Percentiles rank a stretch among this genome's conserved stretches.
phyloP scores from a whole-genome alignment of 306 rosid species.

The Ammopiptanthus mongolicus region DNA sequence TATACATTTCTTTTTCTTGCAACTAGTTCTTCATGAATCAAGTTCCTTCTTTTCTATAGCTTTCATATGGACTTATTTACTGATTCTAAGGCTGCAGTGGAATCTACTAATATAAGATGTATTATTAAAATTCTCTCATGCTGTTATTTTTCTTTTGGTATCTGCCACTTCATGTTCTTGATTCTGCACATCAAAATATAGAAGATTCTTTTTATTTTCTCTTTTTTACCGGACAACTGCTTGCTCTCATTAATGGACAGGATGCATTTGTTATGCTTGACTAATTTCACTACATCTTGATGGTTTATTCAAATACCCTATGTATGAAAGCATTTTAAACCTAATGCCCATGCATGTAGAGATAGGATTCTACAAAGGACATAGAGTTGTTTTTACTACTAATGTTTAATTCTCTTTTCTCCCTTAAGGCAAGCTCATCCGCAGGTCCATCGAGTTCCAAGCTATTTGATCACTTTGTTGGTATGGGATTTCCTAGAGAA shows the following conservation, averaged over 20 bases:
- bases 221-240: background rate
- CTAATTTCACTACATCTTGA: background rate
- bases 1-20: background rate
- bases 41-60: background rate
- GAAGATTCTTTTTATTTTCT: background rate
- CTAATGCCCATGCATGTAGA: background rate
- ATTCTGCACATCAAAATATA: background rate
- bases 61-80: background rate
- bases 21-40: background rate
- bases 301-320: background rate
- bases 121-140: background rate
- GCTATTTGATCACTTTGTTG: slow-evolving; percentile 55
- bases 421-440: slow-evolving; percentile 55
- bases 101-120: background rate
- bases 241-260: background rate
- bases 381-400: slow-evolving; percentile 17
- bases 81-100: background rate
- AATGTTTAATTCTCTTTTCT: slow-evolving; percentile 15
- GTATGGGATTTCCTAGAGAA: slow-evolving; percentile 75
- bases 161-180: background rate
- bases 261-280: background rate
- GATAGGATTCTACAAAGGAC: background rate
- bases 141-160: slow-evolving; percentile 2
- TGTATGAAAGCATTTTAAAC: background rate
- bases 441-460: slow-evolving; percentile 62